Evolutionary conservation across 305 asterid genomes (phyloP), one percentile per base, ranked within the genome.

Genomic region (Fraxinus latifolia): DNA sequence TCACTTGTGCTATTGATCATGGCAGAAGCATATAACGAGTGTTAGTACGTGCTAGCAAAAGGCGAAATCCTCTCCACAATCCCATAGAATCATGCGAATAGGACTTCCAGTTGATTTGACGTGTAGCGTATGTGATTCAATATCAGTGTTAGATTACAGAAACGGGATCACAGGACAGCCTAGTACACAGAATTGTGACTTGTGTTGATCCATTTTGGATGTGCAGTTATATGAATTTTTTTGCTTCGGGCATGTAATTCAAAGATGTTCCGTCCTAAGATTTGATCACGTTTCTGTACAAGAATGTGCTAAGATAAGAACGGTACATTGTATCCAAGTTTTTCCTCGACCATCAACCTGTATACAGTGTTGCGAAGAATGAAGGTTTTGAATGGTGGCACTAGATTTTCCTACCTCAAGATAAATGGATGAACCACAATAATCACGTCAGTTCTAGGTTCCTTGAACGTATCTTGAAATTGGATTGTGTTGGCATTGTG

Each of bases 1-100:
- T 90, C 99, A 3, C 93, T 95, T 27, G 85, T 92, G 85, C 91
- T 92, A 15, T 83, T 94, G 90, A 88, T 96, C 86, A 93, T 94
- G 95, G 92, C 97, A 31, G 97, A 96, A 88, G 87, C 89, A 74
- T 96, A 91, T 33, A 89, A 83, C 7, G 91, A 90, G 79, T 84
- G 92, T 70, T 91, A 87, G 90, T 76, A 78, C 25, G 42, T 53
- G 42, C 19, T 33, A 37, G 53, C 67, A 75, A 36, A 81, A 29
- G 75, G 42, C 70, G 37, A 55, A 72, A 32, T 75, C 65, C 27
- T 14, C 19, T 71, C 44, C 11, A 32, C 44, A 12, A 71, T 71
- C 5, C 12, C 42, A 32, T 15, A 1, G 44, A 32, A 71, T 70
- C 34, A 65, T 8, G 39, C 25, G 3, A 32, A 5, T 12, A 7